Evolutionary conservation across 192 early-diverging fungal genomes (phyloP).

Genomic region (Entomortierella beljakovae): DNA sequence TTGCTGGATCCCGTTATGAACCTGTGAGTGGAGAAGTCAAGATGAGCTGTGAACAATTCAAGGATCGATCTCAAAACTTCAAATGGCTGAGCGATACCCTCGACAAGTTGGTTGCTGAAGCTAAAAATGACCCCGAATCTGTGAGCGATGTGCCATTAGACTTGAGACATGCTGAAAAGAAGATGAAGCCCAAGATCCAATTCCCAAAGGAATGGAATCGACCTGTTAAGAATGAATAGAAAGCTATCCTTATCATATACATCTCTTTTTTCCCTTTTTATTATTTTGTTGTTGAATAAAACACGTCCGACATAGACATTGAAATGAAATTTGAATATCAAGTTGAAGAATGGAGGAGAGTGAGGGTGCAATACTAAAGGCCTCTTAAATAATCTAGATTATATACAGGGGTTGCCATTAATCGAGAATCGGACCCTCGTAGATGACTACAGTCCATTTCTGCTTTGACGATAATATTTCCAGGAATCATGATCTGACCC

Average conservation of each 20-base stretch:
- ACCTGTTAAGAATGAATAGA: slow-evolving; percentile 37
- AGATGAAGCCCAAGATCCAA: slow-evolving; percentile 59
- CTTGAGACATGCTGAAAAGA: slow-evolving; percentile 62
- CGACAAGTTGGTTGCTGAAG: slow-evolving; percentile 64
- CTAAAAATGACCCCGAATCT: slow-evolving; percentile 67
- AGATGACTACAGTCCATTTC: slow-evolving; percentile 64
- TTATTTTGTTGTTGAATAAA: slow-evolving; percentile 1
- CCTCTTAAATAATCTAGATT: slow-evolving; percentile 27
- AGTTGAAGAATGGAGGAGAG: neutral
- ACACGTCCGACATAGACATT: too few relatives aligned
- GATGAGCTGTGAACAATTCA: slow-evolving; percentile 67
- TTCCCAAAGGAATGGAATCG: slow-evolving; percentile 76
- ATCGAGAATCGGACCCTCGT: slow-evolving; percentile 21
- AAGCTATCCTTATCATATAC: neutral
- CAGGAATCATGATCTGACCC: slow-evolving; percentile 83
- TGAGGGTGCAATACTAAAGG: neutral
- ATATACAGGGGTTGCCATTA: slow-evolving; percentile 14
- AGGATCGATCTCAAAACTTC: slow-evolving; percentile 66
- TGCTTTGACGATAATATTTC: slow-evolving; percentile 71
- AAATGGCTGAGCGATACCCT: slow-evolving; percentile 66
- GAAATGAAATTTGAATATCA: too few relatives aligned
- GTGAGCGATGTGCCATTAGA: slow-evolving; percentile 71
- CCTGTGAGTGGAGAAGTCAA: slow-evolving; percentile 66
- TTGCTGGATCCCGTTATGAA: slow-evolving; percentile 71
- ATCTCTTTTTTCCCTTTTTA: neutral